Base-by-base conservation (phyloP, 371 early-diverging fungal species). In the Zychaea mexicana region DNA sequence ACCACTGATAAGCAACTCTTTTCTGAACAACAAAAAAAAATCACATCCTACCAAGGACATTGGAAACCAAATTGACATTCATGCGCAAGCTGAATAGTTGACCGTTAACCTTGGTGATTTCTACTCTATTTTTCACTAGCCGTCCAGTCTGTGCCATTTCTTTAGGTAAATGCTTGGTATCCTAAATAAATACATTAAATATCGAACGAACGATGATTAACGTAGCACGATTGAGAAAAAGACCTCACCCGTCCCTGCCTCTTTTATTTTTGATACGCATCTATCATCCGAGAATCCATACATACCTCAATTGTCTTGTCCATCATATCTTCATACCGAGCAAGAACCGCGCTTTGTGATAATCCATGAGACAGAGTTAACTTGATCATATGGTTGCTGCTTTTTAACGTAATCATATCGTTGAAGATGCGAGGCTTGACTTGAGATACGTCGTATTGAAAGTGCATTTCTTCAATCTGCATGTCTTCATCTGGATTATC, bases 381-480 rank as follows among this genome's bases (percentile, higher is more conserved):
- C 70, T 93, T 94, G 65, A 89, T 81, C 92, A 92, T 89, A 61
- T 91, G 90, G 56, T 91, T 90, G 52, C 87, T 78, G 33, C 83
- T 86, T 60, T 90, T 85, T 56, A 94, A 68, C 12, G 91, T 89
- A 45, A 94, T 91, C 73, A 76, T 86, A 58, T 88, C 88, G 62
- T 91, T 92, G 72, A 85, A 92, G 36, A 91, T 88, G 26, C 86
- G 79, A 17, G 85, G 83, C 46, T 79, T 79, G 62, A 76, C 59
- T 46, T 82, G 79, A 0, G 77, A 75, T 0, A 74, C 76, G 73
- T 90, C 93, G 79, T 96, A 96, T 65, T 92, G 90, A 70, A 93
- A 96, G 68, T 92, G 89, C 75, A 98, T 94, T 69, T 94, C 94
- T 62, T 98, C 97, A n/a, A 85, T 86, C 71, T 96, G 93, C 49